Evolutionary conservation across 192 early-diverging fungal species (phyloP), one percentile per base, ranked within the genome.

Genomic region (Backusella psychrophila): DNA sequence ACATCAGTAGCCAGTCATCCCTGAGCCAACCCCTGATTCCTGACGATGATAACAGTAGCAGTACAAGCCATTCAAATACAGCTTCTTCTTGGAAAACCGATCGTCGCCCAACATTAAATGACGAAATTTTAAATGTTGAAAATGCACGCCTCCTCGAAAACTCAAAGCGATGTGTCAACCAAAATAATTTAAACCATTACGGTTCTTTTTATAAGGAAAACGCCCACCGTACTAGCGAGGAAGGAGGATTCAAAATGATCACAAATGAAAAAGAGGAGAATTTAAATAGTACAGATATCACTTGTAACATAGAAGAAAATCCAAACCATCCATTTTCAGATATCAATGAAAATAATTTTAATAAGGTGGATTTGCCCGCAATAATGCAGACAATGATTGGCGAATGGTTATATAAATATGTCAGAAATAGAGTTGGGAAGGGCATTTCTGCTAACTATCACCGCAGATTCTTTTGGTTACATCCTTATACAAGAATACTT

Each of bases 351-450:
- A 63, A 12, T 11, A 11, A 63, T 14, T 63, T 63, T 63, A 63
- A 29, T 29, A 63, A 63, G 23, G 9, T 29, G 21, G 56, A 63
- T 63, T 23, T 71, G 0, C 49, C 90, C 38, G 71, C 87, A 11
- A 89, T 94, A 36, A 91, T 92, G 21, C 91, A 91, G 31, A 92
- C 93, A 15, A 94, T 94, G 93, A 91, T 94, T n/a, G 93, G 93
- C 1, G 87, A 91, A 52, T 91, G 85, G 75, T 78, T 94, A 81
- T 88, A 84, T 83, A 94, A 94, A 81, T 93, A 90, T 71, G 91
- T 91, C 31, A 84, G 91, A 11, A 80, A 86, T 56, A 81, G 65
- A 69, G 85, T 86, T 52, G 84, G 83, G 0, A 75, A 77, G 7
- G 81, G 82, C 33, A 84, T 83, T 26, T 87, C 84, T 29, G 92